Conservation (phyloP, 2,329 filamentous ascomycete genomes). For the Grosmannia serpens region DNA sequence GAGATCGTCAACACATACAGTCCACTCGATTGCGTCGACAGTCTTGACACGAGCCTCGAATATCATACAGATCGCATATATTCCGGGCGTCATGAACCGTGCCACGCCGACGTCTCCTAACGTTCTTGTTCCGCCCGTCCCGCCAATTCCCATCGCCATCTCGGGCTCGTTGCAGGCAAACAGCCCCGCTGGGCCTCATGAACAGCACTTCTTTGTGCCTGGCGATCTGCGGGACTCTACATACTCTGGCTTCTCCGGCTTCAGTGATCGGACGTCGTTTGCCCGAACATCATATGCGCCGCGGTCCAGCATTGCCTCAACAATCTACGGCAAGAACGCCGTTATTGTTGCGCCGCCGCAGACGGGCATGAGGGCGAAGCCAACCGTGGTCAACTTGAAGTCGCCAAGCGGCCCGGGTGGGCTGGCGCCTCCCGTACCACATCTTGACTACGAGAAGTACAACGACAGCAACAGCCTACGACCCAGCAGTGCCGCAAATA, state of each 20-base stretch:
- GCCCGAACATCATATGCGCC: slow-evolving; percentile 47
- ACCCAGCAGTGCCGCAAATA: slow-evolving; percentile 40
- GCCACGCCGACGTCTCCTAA: slow-evolving; percentile 74
- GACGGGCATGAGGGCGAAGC: slow-evolving; percentile 77
- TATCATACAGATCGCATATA: slow-evolving; percentile 98
- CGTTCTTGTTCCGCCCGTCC: slow-evolving; percentile 79
- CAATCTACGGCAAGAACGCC: slow-evolving; percentile 85
- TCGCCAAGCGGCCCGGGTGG: slow-evolving; percentile 47
- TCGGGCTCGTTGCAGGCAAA: slow-evolving; percentile 33
- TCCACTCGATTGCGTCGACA: slow-evolving; percentile 86
- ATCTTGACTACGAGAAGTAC: slow-evolving; percentile 55
- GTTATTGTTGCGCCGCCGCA: slow-evolving; percentile 74
- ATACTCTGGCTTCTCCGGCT: slow-evolving; percentile 64
- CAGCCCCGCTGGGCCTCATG: slow-evolving; percentile 48
- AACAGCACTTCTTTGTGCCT: slow-evolving; percentile 89
- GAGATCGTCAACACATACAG: slow-evolving; percentile 71
- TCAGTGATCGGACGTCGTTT: slow-evolving; percentile 49
- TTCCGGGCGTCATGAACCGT: slow-evolving; percentile 90
- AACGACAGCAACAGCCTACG: slow-evolving; percentile 28
- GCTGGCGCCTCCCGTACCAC: slow-evolving; percentile 58
- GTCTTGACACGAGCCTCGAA: slow-evolving; percentile 94
- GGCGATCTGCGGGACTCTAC: slow-evolving; percentile 84
- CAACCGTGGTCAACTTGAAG: slow-evolving; percentile 87
- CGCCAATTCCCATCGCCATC: slow-evolving; percentile 67
- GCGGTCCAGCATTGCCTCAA: slow-evolving; percentile 73